Evolutionary conservation across 768 basidiomycete genomes (phyloP).

Genomic region (Tulasnella sp.): DNA sequence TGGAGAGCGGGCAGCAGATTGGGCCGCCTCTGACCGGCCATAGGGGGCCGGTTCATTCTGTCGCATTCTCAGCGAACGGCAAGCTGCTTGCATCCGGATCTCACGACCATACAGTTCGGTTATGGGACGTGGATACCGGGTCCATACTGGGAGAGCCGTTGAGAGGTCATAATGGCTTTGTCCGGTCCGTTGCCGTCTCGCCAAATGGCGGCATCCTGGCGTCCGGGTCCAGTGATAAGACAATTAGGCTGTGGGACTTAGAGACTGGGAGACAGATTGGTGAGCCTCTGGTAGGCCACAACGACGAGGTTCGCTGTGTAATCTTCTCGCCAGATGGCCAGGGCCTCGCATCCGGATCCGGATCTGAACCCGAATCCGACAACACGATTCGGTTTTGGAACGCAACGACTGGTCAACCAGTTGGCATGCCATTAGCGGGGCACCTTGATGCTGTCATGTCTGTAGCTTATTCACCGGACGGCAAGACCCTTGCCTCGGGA

Average conservation of each 20-base stretch:
- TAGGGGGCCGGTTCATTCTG: too few relatives aligned
- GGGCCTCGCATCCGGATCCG: slow-evolving; percentile 11
- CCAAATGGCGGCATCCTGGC: slow-evolving; percentile 10
- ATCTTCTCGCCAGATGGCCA: slow-evolving; percentile 15
- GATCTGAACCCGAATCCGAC: too few relatives aligned
- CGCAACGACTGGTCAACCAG: not conserved
- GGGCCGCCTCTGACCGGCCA: too few relatives aligned
- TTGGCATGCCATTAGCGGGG: not conserved
- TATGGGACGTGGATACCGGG: slow-evolving; percentile 30
- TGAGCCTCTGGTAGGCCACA: slow-evolving; percentile 12
- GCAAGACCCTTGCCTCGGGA: slow-evolving; percentile 6
- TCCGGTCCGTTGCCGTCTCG: not conserved
- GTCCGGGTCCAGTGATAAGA: slow-evolving; percentile 9
- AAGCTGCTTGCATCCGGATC: too few relatives aligned
- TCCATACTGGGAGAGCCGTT: not conserved
- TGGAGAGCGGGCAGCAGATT: not conserved
- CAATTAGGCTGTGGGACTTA: slow-evolving; percentile 9
- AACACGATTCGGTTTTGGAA: slow-evolving; percentile 12
- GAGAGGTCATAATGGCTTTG: not conserved
- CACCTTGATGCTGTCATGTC: not conserved
- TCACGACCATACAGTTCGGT: too few relatives aligned
- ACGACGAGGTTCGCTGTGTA: slow-evolving; percentile 5
- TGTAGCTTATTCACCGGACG: slow-evolving; percentile 18
- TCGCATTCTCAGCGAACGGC: too few relatives aligned
- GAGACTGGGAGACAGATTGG: not conserved